Evolutionary conservation across 1,139 yeast species (phyloP), one percentile per base, ranked within the genome.

Genomic region (Tardiomyces digboiensis): DNA sequence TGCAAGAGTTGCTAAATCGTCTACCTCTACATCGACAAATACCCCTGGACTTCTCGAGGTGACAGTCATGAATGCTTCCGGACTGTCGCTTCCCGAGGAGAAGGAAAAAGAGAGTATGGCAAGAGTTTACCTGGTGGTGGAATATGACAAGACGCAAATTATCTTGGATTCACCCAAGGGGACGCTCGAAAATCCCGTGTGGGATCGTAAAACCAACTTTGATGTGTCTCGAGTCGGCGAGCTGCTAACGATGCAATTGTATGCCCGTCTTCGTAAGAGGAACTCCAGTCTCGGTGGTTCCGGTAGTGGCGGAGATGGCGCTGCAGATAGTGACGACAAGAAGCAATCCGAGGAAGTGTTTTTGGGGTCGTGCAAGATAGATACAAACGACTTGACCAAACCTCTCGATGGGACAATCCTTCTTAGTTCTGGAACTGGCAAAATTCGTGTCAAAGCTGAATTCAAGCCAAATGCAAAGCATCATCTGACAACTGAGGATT

Each of bases 121-220:
- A 38, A 68, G 68, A 7, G 58, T 64, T 8, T 67, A 69, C 49
- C 52, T 70, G 38, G 72, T 69, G 18, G 52, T 69, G 37, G 74
- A 69, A 49, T 70, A 67, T 51, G 74, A 69, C 57, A 70, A 68
- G 56, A 85, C 87, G 44, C 91, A 85, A 47, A 77, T 87, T 47
- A 77, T 86, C n/a, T 75, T 86, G 44, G 93, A 86, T 53, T 89
- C 95, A 3, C 78, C 78, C 39, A 72, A 76, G 48, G 95, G 95
- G 14, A 75, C 87, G 0, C 68, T 80, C 47, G 71, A 74, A 21
- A 62, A 68, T 43, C 86, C 89, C 2, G 70, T 71, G 19, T 91
- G 95, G 80, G 89, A 88, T 61, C 85, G 84, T 54, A 88, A 86
- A 19, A 85, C 95, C 12, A 80, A 89, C 8, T 91, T 91, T 61